Evolutionary conservation across 2,329 filamentous ascomycete genomes (phyloP), one percentile per base, ranked within the genome.

Genomic region (Balansia obtecta): DNA sequence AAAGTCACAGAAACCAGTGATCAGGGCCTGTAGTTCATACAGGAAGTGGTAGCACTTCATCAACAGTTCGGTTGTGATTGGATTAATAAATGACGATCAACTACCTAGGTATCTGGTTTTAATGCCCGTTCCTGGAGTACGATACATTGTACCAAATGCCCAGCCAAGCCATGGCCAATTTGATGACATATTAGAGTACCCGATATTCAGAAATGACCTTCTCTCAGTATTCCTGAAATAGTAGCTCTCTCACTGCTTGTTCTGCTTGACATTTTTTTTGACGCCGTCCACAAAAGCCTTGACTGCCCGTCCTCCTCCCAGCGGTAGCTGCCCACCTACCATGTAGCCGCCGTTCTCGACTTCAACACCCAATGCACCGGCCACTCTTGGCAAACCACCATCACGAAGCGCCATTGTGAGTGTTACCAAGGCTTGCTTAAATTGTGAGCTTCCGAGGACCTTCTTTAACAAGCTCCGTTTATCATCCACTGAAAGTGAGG

Each of bases 251-350:
- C 55, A 61, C 57, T 66, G 37, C 1, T 18, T 59, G 60, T 75
- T 68, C 52, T 85, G 77, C 68, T 86, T 76, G 0, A 89, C 85
- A 6, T 80, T 83, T 69, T 80, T 84, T 75, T 86, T 93, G 45
- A 96, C 83, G 3, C 91, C 93, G 50, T 94, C 80, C 20, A 98
- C 76, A 67, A 98, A 98, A 3, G 86, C 87, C 70, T 94, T 85
- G 1, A 98, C 83, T 12, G 91, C 91, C 59, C 93, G 85, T 6
- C 86, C 87, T 48, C 90, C 90, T 42, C 90, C 91, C 44, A 96
- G 68, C 2, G 91, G 90, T 71, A 96, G 83, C 47, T 80, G 85
- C 6, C 87, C 84, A 50, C 86, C 82, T 54, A 76, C 77, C 61
- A 95, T 76, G 55, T 86, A 85, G 3, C 91, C 91, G n/a, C 85